Evolutionary conservation across 2,329 filamentous ascomycete genomes (phyloP).

Genomic region (Cladobotryum mycophilum): DNA sequence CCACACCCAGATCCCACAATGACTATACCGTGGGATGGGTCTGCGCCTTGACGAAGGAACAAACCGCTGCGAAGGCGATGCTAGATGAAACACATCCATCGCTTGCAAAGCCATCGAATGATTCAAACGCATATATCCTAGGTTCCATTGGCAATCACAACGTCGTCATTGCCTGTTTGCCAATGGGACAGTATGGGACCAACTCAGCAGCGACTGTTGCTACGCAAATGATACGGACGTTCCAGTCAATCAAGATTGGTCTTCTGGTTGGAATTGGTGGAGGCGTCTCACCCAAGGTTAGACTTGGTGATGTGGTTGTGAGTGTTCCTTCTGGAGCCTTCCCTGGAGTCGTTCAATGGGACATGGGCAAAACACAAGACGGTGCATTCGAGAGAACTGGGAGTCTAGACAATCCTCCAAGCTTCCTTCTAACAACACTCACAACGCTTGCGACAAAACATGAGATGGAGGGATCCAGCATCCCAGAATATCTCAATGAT

Average conservation of each 20-base stretch:
- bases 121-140: background rate
- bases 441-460: slow-evolving; percentile 3
- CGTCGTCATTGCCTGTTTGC: background rate
- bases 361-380: background rate
- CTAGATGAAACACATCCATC: background rate
- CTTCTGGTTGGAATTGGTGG: background rate
- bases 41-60: background rate
- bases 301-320: background rate
- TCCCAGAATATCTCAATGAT: background rate
- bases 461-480: background rate
- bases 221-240: background rate
- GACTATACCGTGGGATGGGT: background rate
- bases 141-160: background rate
- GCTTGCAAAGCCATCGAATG: background rate
- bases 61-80: background rate
- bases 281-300: background rate
- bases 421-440: slow-evolving; percentile 1
- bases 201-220: background rate
- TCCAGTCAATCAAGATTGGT: background rate
- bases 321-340: background rate
- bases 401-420: slow-evolving; percentile 1
- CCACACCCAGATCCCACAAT: too few species aligned
- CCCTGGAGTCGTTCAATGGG: background rate
- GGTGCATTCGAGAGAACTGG: slow-evolving; percentile 1
- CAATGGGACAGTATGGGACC: background rate